These are phyloP conservation scores for Colletotrichum tabaci DNA, from an alignment of 2,329 filamentous ascomycete species.

Conservation along the genomic window DNA sequence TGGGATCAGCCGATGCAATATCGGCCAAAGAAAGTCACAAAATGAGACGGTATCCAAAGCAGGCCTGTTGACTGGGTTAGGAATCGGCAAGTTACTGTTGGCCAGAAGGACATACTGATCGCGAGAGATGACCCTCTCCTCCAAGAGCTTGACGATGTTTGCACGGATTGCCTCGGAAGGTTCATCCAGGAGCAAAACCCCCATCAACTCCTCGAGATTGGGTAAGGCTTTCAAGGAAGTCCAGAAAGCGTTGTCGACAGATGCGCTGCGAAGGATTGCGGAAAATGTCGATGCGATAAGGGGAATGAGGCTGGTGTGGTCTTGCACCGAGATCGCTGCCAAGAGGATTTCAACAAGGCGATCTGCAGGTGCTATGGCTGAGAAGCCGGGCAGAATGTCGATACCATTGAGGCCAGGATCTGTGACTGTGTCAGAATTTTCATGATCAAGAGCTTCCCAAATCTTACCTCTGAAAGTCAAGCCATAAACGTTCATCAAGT, in stretches of 20 bases:
- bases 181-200: constrained; percentile 56
- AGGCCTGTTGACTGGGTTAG: constrained; percentile 43
- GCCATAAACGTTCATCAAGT: constrained; percentile 71
- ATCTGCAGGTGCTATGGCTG: constrained; percentile 43
- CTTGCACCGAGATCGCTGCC: constrained; percentile 36
- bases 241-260: constrained; percentile 57
- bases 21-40: constrained; percentile 64
- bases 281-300: constrained; percentile 53
- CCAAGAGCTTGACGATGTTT: constrained; percentile 53
- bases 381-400: constrained; percentile 36
- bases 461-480: constrained; percentile 68
- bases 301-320: constrained; percentile 32
- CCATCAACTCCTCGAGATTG: constrained; percentile 49
- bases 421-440: constrained; percentile 44
- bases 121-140: constrained; percentile 45
- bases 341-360: constrained; percentile 51
- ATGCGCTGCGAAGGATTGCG: constrained; percentile 58
- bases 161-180: constrained; percentile 54
- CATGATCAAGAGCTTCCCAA: no score
- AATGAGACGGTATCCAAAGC: constrained; percentile 55
- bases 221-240: constrained; percentile 51
- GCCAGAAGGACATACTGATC: constrained; percentile 34
- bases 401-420: constrained; percentile 43
- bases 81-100: constrained; percentile 35
- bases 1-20: constrained; percentile 55